These are phyloP conservation scores for Tylopilus sp. DNA, from an alignment of 1,284 basidiomycete species.

Conservation along the genomic window DNA sequence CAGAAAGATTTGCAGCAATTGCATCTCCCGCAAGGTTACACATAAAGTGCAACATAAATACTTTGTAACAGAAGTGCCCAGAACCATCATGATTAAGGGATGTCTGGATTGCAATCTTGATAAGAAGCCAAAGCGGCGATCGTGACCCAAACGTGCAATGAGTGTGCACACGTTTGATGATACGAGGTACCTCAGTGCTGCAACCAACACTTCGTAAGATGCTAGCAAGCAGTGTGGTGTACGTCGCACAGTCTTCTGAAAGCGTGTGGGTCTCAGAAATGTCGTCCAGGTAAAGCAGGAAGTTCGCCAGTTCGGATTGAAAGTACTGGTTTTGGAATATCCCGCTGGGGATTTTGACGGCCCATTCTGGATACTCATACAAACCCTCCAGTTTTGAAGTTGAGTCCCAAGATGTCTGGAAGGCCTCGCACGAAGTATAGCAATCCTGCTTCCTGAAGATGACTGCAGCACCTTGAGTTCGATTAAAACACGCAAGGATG, in stretches of 20 bases:
- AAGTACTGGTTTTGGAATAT: conserved; percentile 23
- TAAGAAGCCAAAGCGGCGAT: conserved; percentile 39
- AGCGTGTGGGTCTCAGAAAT: conserved; percentile 8
- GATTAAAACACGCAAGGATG: conserved; percentile 30
- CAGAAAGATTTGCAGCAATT: not conserved
- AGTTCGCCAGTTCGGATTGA: conserved; percentile 28
- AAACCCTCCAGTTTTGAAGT: too few relatives aligned
- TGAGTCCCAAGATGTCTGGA: conserved; percentile 20
- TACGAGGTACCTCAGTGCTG: not conserved
- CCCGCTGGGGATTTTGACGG: conserved; percentile 25
- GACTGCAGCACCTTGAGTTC: conserved; percentile 38
- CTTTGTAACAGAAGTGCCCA: conserved; percentile 41
- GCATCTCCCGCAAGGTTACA: conserved; percentile 18
- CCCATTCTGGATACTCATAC: conserved; percentile 36
- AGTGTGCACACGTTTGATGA: conserved; percentile 13
- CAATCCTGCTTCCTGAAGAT: conserved; percentile 30
- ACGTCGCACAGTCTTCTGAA: conserved; percentile 21
- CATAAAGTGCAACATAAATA: conserved; percentile 43
- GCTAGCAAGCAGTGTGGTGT: conserved; percentile 38
- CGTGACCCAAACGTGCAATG: too few relatives aligned
- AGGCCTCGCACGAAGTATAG: too few relatives aligned
- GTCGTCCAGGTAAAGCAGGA: conserved; percentile 33
- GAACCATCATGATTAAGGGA: conserved; percentile 27
- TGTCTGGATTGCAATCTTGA: conserved; percentile 42
- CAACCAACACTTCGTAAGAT: conserved; percentile 33